A percentile compares a stretch with the other conserved stretches of the same genome.
Conservation (phyloP, 352 stramenopile genomes). For the Paralagenidium karlingii region DNA sequence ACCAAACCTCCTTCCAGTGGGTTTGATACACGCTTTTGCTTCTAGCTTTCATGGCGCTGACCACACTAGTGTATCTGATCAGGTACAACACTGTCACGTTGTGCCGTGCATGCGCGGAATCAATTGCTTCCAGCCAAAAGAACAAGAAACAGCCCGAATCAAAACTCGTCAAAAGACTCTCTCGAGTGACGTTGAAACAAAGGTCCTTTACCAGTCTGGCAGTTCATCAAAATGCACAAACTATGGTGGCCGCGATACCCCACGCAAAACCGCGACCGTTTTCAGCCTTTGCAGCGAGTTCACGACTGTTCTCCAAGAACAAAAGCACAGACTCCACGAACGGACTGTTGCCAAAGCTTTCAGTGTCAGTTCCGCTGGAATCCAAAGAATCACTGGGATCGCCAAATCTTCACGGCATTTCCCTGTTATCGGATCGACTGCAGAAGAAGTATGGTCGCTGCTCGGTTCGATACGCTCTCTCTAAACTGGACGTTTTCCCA, state of each 20-base stretch:
- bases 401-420: neutral
- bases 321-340: slow-evolving; percentile 16
- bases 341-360: slow-evolving; percentile 16
- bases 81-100: neutral
- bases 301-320: slow-evolving; percentile 15
- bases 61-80: neutral
- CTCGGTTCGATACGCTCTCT: slow-evolving; percentile 36
- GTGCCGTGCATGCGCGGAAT: slow-evolving; percentile 19
- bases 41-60: neutral
- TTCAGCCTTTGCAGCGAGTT: slow-evolving; percentile 11
- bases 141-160: neutral
- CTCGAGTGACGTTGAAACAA: no score
- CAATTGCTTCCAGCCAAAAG: slow-evolving; percentile 11
- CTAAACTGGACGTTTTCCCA: slow-evolving; percentile 31
- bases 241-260: no score
- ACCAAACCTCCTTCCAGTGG: slow-evolving; percentile 21
- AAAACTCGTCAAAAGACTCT: no score
- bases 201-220: no score
- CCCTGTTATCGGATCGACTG: slow-evolving; percentile 20
- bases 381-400: neutral
- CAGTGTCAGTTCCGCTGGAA: slow-evolving; percentile 15
- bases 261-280: slow-evolving; percentile 12
- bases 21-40: slow-evolving; percentile 1
- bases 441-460: slow-evolving; percentile 21
- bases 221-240: no score